These are phyloP conservation scores for Globisporangium nunn DNA, from an alignment of 352 stramenopile genomes.

Conservation along the genomic window DNA sequence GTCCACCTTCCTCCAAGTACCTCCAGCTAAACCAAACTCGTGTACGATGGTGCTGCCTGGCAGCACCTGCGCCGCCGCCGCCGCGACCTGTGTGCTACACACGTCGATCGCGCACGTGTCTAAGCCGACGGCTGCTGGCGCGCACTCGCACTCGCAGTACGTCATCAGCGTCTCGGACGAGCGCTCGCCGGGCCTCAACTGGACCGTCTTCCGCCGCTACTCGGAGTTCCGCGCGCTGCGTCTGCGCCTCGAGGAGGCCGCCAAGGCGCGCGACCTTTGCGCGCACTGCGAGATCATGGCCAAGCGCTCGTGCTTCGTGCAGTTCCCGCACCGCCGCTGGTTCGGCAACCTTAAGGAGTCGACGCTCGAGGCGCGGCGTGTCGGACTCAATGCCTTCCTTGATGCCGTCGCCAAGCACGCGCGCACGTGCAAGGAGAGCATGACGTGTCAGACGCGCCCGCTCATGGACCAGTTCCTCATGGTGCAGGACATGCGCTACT, in stretches of 20 bases:
- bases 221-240: slow-evolving; percentile 80
- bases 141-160: slow-evolving; percentile 78
- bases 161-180: slow-evolving; percentile 81
- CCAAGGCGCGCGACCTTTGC: slow-evolving; percentile 68
- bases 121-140: slow-evolving; percentile 43
- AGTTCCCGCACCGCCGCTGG: slow-evolving; percentile 68
- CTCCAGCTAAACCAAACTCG: not conserved
- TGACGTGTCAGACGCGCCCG: slow-evolving; percentile 59
- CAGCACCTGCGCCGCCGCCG: not conserved
- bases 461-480: slow-evolving; percentile 87
- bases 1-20: not conserved
- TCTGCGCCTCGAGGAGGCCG: slow-evolving; percentile 49
- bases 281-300: slow-evolving; percentile 68
- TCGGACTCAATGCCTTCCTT: slow-evolving; percentile 72
- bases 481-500: slow-evolving; percentile 87
- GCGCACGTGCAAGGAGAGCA: slow-evolving; percentile 61
- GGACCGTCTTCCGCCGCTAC: slow-evolving; percentile 81
- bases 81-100: slow-evolving; percentile 49
- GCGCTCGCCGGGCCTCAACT: slow-evolving; percentile 56
- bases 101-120: slow-evolving; percentile 75
- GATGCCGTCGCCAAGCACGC: slow-evolving; percentile 70
- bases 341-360: slow-evolving; percentile 71
- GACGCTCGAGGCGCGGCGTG: slow-evolving; percentile 64
- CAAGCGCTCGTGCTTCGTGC: slow-evolving; percentile 75
- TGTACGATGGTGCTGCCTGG: slow-evolving; percentile 10